Base-by-base conservation (phyloP, 768 basidiomycete genomes). In the Trametes cingulata region DNA sequence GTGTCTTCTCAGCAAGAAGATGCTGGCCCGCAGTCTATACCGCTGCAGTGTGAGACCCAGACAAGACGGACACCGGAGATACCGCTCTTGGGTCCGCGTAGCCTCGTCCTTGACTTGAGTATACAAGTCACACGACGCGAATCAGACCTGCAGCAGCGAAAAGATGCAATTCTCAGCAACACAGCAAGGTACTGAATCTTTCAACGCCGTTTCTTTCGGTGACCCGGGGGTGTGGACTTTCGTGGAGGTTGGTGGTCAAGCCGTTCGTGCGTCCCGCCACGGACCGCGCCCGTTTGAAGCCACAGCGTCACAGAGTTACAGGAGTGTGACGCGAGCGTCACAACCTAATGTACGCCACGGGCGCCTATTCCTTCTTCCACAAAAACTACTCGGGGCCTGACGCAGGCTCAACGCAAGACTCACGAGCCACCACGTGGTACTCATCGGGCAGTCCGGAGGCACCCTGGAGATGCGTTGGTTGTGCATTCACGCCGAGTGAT, bases 101-200 rank as follows among this genome's bases (percentile, higher is more conserved):
- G 15, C 15, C 17, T 27, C 27, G 29, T 35, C 29, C 29, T 33
- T 33, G 29, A 33, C 29, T 49, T 29, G 46, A 56, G 54, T 41
- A 43, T 36, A 36, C 45, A 25, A 33, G 39, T 47, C 60, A 56
- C 54, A 61, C 60, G 42, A 56, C 41, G 49, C 27, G 37, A 22
- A 43, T 52, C 36, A 61, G 54, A 56, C 60, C 60, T 56, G 49
- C 54, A 43, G 50, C 27, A 41, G 25, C 52, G 40, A 56, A 56
- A 42, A 48, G 60, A 45, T 61, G 45, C 54, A 49, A 61, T 61
- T 61, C 60, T 50, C 25, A 61, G 60, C 60, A 43, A 61, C 49
- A 56, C 60, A 61, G 60, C 27, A 25, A 56, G 54, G 33, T 25
- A 41, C 55, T 57, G 47, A 33, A 49, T 27, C 48, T 56, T 42